A percentile compares a stretch with the other conserved stretches of the same genome.
These are phyloP conservation scores for Huiozyma sinensis DNA, from an alignment of 805 yeast species.

Conservation along the genomic window DNA sequence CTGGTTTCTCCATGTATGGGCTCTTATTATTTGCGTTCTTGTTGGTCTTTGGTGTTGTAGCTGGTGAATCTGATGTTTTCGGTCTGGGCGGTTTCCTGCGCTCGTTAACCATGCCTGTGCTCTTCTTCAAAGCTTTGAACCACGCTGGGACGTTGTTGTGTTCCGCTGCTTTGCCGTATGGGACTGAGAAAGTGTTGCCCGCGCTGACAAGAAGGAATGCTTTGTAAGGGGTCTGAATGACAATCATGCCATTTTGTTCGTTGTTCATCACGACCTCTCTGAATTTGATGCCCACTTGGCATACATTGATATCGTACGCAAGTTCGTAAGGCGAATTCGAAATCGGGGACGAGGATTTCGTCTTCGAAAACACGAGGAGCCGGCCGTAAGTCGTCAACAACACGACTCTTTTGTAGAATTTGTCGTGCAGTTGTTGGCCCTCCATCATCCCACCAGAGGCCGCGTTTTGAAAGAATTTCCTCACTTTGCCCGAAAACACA, in stretches of 20 bases:
- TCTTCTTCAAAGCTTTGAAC: constrained; percentile 44
- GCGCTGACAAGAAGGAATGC: constrained; percentile 32
- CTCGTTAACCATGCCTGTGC: constrained; percentile 24
- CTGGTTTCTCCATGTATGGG: constrained; percentile 14
- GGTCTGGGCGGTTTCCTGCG: constrained; percentile 3
- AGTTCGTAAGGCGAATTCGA: constrained; percentile 33
- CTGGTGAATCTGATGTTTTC: neutral
- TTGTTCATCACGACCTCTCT: constrained; percentile 48
- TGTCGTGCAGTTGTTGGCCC: constrained; percentile 1
- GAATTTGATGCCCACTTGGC: constrained; percentile 41
- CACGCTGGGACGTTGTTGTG: constrained; percentile 28
- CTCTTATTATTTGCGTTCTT: neutral
- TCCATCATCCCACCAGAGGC: constrained; percentile 14
- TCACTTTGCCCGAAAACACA: constrained; percentile 18
- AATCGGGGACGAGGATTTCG: constrained; percentile 27
- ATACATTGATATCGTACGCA: constrained; percentile 43
- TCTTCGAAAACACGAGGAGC: constrained; percentile 39
- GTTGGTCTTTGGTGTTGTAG: neutral
- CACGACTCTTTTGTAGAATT: constrained; percentile 38
- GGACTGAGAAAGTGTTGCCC: constrained; percentile 32
- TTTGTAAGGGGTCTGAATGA: constrained; percentile 42
- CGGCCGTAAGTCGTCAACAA: constrained; percentile 56
- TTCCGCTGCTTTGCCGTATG: constrained; percentile 38
- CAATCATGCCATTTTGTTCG: constrained; percentile 32
- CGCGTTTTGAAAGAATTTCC: constrained; percentile 22